Evolutionary conservation across 495 filamentous ascomycete species (phyloP), one percentile per base, ranked within the genome.

Genomic region (Hypoxylon fuscum): DNA sequence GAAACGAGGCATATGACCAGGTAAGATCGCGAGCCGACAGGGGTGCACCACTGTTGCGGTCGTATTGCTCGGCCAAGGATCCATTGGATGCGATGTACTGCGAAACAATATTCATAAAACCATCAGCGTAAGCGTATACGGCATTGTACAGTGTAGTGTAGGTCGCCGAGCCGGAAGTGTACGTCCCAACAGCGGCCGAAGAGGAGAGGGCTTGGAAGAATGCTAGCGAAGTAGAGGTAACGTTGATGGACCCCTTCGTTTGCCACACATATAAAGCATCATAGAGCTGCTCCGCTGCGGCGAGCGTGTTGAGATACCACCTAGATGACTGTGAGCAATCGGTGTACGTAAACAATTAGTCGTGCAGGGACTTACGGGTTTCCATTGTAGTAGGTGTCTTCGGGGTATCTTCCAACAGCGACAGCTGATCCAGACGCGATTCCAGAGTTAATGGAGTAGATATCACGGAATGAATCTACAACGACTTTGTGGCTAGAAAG

Each of bases 1-100:
- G 64, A 74, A 88, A 87, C n/a, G 85, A 74, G 2, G 85, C 83
- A 66, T 86, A 88, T 10, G 84, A 89, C 88, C 88, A 91, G 12
- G 88, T 90, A 12, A 90, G 75, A 64, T 89, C 77, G 9, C 74
- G 55, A 7, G 87, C 88, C 0, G 83, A 85, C n/a, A 84, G 57
- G 8, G 80, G 81, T 0, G 58, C 47, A 38, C 87, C 87, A 47
- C 69, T 72, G 38, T 72, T 66, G 53, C 78, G 80, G 67, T 80
- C 75, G 59, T 77, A 89, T 63, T 90, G 87, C 69, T 90, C 88
- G 9, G 82, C 71, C 10, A 90, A 55, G 5, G 80, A 79, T 15
- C 88, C 88, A 55, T 82, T 80, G 17, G 75, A 40, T 23, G 44
- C 73, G 23, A 68, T 81, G 74, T 79, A 85, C 61, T 79, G 62